These are phyloP conservation scores for Brasilioporus rufonigricans DNA, from an alignment of 768 basidiomycete species.

Conservation along the genomic window DNA sequence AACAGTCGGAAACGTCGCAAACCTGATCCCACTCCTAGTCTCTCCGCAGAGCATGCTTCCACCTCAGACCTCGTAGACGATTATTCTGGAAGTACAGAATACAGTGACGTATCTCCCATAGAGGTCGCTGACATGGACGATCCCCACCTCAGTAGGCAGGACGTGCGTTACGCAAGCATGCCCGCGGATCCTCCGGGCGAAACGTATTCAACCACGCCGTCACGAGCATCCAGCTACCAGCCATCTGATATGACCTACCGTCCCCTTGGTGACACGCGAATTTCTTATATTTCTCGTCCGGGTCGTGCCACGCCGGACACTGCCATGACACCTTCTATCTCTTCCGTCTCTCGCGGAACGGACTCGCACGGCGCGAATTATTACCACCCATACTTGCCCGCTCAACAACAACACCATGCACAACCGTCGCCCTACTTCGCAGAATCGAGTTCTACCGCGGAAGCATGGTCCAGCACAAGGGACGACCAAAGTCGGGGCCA, in stretches of 20 bases:
- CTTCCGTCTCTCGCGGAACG: slow-evolving; percentile 27
- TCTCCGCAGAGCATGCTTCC: slow-evolving; percentile 30
- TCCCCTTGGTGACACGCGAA: slow-evolving; percentile 26
- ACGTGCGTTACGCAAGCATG: slow-evolving; percentile 21
- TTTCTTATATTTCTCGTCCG: slow-evolving; percentile 28
- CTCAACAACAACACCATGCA: slow-evolving; percentile 25
- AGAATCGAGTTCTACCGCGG: slow-evolving; percentile 16
- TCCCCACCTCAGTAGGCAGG: slow-evolving; percentile 12
- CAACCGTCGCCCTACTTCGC: slow-evolving; percentile 25
- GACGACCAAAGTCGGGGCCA: slow-evolving; percentile 22
- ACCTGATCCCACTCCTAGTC: slow-evolving; percentile 32
- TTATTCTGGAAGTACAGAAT: slow-evolving; percentile 23
- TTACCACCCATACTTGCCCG: slow-evolving; percentile 25
- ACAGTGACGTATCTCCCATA: slow-evolving; percentile 41
- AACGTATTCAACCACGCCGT: slow-evolving; percentile 11
- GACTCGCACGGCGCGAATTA: slow-evolving; percentile 21
- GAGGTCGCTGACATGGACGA: slow-evolving; percentile 31
- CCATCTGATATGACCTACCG: slow-evolving; percentile 23
- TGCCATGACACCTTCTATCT: slow-evolving; percentile 13
- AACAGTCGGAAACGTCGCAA: slow-evolving; percentile 71
- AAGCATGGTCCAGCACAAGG: slow-evolving; percentile 21
- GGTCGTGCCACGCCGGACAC: slow-evolving; percentile 28
- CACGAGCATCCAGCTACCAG: slow-evolving; percentile 26
- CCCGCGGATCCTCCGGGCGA: slow-evolving; percentile 20
- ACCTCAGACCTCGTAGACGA: slow-evolving; percentile 35